Base-by-base conservation (phyloP, 139 green algal genomes). In the Micractinium conductrix region DNA sequence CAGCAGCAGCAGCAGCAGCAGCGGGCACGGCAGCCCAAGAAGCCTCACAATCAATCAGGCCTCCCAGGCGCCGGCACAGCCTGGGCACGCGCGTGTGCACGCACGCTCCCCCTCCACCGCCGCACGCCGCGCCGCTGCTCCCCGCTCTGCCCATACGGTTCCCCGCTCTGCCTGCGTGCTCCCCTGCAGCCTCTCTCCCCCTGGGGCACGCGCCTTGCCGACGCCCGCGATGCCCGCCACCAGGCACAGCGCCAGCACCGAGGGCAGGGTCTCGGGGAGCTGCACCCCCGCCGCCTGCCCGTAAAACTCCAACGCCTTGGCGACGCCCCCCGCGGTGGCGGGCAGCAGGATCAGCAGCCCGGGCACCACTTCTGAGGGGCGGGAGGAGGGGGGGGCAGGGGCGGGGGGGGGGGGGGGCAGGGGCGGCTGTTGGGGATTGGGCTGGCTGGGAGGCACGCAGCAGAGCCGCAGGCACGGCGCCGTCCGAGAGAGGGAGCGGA, bases 321-420 rank as follows among this genome's bases (percentile, higher is more conserved):
- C 48, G 43, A 87, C 38, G 63, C 81, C 86, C 40, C 72, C 86
- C 26, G 74, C 84, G 42, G 65, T 53, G 48, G 86, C 86, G 40
- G 86, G 86, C 48, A 89, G 74, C 35, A 89, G 68, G 50, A 89
- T 74, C 12, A 89, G 74, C 48, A 89, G 16, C 37, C 67, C 38
- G 28, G 86, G 86, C 9, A 89, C 60, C 43, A 87, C 81, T 74
- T 89, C 79, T 60, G 75, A 2, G 17, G 22, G 69, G 6, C 37
- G 69, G 5, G 73, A 12, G 30, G 9, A 16, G 73, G n/a, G 5
- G 44, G 28, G 42, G 72, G 30, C n/a, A 30, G 69, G 69, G 5
- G 73, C n/a, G 30, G 9, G 48, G 73, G n/a, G 5, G 44, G 28
- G 42, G 72, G 30, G 72, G 72, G 2, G 44, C 43, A 12, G 35